phyloP scores from a whole-genome alignment of 2,329 filamentous ascomycete genomes.

The Lachnum nothofagi region DNA sequence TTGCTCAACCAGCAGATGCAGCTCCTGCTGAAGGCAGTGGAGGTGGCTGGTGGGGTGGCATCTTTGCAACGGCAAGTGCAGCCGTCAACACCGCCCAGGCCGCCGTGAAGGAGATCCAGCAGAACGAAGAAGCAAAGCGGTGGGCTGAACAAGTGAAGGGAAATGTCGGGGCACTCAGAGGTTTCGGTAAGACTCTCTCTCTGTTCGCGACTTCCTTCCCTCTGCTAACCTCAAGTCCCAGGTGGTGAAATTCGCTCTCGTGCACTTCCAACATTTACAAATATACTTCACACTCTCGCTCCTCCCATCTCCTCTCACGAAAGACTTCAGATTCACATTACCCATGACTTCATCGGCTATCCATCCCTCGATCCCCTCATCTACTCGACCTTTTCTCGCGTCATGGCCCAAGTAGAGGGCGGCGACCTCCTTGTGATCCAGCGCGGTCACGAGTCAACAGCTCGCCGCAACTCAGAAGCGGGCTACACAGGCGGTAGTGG shows the following conservation, averaged over 20 bases:
- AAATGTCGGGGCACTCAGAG: constrained; percentile 74
- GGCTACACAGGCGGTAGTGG: constrained; percentile 51
- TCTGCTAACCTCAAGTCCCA: constrained; percentile 35
- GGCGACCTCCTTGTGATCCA: constrained; percentile 93
- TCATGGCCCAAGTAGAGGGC: constrained; percentile 99
- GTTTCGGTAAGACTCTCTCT: constrained; percentile 55
- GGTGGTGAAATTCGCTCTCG: constrained; percentile 81
- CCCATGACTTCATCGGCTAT: constrained; percentile 91
- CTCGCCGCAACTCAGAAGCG: constrained; percentile 58
- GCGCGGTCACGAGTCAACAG: constrained; percentile 78
- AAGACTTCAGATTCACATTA: constrained; percentile 93
- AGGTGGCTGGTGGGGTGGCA: constrained; percentile 83
- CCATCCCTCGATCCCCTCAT: constrained; percentile 90
- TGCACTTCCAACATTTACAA: constrained; percentile 89
- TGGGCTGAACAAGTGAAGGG: constrained; percentile 93
- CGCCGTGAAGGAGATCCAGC: constrained; percentile 88
- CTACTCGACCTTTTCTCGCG: constrained; percentile 83
- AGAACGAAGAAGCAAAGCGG: constrained; percentile 92
- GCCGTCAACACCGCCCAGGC: constrained; percentile 89
- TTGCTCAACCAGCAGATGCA: constrained; percentile 38
- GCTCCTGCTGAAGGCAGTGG: constrained; percentile 37
- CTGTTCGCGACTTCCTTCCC: constrained; percentile 3
- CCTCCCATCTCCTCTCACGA: constrained; percentile 96
- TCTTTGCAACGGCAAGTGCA: constrained; percentile 69
- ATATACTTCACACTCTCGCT: constrained; percentile 88